These are phyloP conservation scores for Tuber magnatum DNA, from an alignment of 495 filamentous ascomycete species.

Conservation along the genomic window DNA sequence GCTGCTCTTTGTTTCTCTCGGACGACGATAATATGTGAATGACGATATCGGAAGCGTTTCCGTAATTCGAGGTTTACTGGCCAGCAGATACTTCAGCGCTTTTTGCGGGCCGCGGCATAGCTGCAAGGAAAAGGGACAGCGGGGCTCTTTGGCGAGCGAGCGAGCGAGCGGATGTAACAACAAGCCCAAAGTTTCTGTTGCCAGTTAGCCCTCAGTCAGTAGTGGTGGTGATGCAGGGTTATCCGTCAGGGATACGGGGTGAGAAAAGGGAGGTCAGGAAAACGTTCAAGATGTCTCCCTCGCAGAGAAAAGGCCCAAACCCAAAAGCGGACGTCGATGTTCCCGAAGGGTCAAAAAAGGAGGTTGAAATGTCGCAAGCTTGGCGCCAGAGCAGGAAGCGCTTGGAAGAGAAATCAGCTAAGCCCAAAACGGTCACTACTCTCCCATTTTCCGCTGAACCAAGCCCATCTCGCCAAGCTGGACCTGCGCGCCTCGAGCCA, in stretches of 20 bases:
- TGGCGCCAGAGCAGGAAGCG: background rate
- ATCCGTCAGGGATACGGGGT: background rate
- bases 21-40: background rate
- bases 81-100: conserved; percentile 33
- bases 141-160: background rate
- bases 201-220: background rate
- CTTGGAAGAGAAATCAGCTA: background rate
- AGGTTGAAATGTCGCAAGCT: background rate
- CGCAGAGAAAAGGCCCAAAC: background rate
- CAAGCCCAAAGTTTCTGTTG: background rate
- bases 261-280: background rate
- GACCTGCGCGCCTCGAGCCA: background rate
- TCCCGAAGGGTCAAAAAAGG: background rate
- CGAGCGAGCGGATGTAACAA: background rate
- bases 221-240: background rate
- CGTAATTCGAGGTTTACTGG: conserved; percentile 19
- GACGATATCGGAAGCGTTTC: background rate
- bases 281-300: background rate
- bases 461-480: conserved; percentile 4
- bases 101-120: conserved; percentile 29
- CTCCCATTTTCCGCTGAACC: background rate
- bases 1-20: conserved; percentile 6
- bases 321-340: background rate
- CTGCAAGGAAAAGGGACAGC: background rate
- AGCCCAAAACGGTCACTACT: background rate